Base-by-base conservation (phyloP, 768 basidiomycete species). In the Jaapia argillacea region DNA sequence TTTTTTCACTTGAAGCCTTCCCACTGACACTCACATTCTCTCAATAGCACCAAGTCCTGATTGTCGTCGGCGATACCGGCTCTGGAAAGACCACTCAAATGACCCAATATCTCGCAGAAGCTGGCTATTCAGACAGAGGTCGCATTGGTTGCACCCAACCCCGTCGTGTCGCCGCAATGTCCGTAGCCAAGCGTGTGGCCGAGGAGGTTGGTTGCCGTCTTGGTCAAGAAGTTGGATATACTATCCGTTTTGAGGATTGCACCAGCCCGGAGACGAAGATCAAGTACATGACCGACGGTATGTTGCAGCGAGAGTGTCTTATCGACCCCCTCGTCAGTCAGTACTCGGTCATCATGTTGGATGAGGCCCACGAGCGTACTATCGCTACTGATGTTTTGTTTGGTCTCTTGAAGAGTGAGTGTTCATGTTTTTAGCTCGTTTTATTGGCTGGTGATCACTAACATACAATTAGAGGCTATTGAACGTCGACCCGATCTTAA, bases 231-330 rank as follows among this genome's bases (percentile, higher is more conserved):
- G 94, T 99, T 48, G 96, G 96, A 5, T 99, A 99, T 60, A 87
- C 87, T 4, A 97, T 99, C 54, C 94, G 96, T 68, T 99, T 99
- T 61, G 96, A 99, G 67, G 96, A 99, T 62, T 92, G 94, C 63
- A 98, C 96, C 4, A 86, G 91, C 57, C 94, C 96, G 3, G 96
- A 99, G 65, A 98, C 96, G 3, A 81, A 86, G 57, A 99, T 99
- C 74, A 99, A 98, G 64, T 99, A 96, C 74, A 97, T 99, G 96
- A 99, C 96, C 56, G 96, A 98, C 58, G 96, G 96, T 68, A 97
- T 99, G 91, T 74, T 99, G 21, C 89, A 97, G 56, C 79, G 96
- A 65, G 96, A 99, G 70, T 90, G 85, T 50, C 69, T 99, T 42
- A 87, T 98, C 57, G 96, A 99, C 56, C 94, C 94, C 4, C 80